Evolutionary conservation across 2,329 filamentous ascomycete species (phyloP).

Genomic region (Ophidiomyces ophidiicola): DNA sequence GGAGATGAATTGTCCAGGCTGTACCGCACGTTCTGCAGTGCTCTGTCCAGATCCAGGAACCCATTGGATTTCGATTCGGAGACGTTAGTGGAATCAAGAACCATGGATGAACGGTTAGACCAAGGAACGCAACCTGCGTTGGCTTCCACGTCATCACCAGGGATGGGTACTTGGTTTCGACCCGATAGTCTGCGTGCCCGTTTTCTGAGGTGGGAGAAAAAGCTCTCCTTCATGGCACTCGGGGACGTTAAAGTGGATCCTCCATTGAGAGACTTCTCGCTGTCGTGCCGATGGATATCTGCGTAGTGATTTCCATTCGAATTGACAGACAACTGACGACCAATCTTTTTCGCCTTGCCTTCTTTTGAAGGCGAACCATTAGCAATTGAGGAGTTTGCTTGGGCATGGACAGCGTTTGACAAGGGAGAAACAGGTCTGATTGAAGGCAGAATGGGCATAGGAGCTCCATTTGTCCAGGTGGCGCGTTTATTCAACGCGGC

Average conservation of each 20-base stretch:
- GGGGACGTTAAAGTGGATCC: constrained; percentile 64
- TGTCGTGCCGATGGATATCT: constrained; percentile 78
- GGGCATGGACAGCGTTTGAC: constrained; percentile 83
- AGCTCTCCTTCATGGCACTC: constrained; percentile 67
- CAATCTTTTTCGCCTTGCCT: constrained; percentile 76
- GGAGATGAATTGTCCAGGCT: constrained; percentile 39
- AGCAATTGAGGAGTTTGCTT: constrained; percentile 57
- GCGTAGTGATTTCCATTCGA: constrained; percentile 89
- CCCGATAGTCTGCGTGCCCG: constrained; percentile 85
- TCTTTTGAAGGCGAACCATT: constrained; percentile 26
- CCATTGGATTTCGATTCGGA: constrained; percentile 36
- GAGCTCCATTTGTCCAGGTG: constrained; percentile 84
- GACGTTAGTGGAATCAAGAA: constrained; percentile 50
- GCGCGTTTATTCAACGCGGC: constrained; percentile 63
- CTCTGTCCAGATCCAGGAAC: constrained; percentile 49
- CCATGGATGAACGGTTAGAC: constrained; percentile 75
- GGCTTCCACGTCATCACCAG: constrained; percentile 80
- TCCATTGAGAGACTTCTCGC: constrained; percentile 79
- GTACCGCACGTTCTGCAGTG: constrained; percentile 48
- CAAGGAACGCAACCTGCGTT: constrained; percentile 84
- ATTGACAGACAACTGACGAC: constrained; percentile 80
- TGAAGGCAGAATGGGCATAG: constrained; percentile 91
- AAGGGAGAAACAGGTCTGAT: constrained; percentile 92
- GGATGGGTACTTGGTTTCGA: constrained; percentile 70
- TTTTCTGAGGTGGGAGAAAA: constrained; percentile 95